Base-by-base conservation (phyloP, 2,329 filamentous ascomycete genomes). In the Diplodia scrobiculata region DNA sequence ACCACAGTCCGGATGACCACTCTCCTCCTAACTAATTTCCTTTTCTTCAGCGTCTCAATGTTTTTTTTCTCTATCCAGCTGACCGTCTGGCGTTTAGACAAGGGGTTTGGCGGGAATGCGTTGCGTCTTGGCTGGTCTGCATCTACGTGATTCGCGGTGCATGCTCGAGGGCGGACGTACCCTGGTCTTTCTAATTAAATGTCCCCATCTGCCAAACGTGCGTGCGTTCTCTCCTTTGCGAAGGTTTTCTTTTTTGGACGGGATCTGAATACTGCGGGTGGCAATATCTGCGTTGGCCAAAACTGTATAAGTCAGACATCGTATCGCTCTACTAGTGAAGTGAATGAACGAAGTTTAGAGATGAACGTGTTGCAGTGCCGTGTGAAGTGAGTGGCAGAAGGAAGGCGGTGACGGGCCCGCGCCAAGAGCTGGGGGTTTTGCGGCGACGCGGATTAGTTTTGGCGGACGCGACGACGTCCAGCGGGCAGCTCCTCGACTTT, bases 401-500 rank as follows among this genome's bases (percentile, higher is more conserved):
- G 45, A 62, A 51, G 58, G 58, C 58, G 58, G 58, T 62, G 45
- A 48, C 52, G 52, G 52, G 32, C 34, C 29, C 34, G 41, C 41
- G 64, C 53, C 63, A 51, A 59, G 53, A 29, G 27, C 32, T 51
- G 17, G 63, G 51, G 51, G 63, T 36, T 65, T 58, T 63, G 32
- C 48, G 19, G 48, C 60, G 48, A 36, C 45, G 45, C 45, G 54
- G 34, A 58, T 27, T 53, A 54, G 50, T 65, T 66, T 60, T 59
- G 64, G 54, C 65, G 29, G 63, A 54, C 65, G 65, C 65, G 65
- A 66, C 65, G 10, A n/a, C 41, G 5, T 38, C 29, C 52, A 45
- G 58, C 29, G 47, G 45, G 25, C 63, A 66, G 41, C 64, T 52
- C 38, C 32, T 53, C 64, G 54, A 66, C 65, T 66, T 63, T 63